Conservation (phyloP, 176 grass and related monocot genomes). For the Oryza longistaminata region DNA sequence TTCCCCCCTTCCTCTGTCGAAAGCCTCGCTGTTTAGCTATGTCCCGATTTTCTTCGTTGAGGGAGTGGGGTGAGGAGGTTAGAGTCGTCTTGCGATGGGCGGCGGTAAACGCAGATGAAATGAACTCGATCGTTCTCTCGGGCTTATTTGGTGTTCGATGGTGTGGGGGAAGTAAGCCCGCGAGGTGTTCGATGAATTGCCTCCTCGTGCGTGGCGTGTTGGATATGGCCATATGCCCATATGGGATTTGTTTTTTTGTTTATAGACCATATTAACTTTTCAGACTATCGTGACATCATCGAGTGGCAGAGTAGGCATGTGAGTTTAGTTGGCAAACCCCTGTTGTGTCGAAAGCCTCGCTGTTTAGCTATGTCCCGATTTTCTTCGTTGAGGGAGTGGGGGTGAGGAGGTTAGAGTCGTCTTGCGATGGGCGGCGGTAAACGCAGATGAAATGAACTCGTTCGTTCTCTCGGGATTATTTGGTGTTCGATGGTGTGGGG, state of each 20-base stretch:
- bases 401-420: neutral
- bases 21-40: too few species aligned
- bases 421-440: neutral
- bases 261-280: neutral
- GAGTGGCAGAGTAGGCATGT: neutral
- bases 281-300: neutral
- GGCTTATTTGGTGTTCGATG: neutral
- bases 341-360: too few species aligned
- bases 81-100: neutral
- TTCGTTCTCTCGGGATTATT: neutral
- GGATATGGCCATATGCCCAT: too few species aligned
- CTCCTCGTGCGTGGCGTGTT: neutral
- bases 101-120: neutral
- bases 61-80: neutral
- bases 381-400: too few species aligned
- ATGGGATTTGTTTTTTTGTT: neutral
- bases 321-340: neutral
- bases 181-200: conserved; percentile 43
- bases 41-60: neutral
- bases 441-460: neutral
- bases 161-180: neutral
- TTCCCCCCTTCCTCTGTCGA: neutral
- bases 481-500: neutral
- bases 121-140: neutral
- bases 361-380: neutral